Base-by-base conservation (phyloP, 495 filamentous ascomycete species). In the Podospora appendiculata region DNA sequence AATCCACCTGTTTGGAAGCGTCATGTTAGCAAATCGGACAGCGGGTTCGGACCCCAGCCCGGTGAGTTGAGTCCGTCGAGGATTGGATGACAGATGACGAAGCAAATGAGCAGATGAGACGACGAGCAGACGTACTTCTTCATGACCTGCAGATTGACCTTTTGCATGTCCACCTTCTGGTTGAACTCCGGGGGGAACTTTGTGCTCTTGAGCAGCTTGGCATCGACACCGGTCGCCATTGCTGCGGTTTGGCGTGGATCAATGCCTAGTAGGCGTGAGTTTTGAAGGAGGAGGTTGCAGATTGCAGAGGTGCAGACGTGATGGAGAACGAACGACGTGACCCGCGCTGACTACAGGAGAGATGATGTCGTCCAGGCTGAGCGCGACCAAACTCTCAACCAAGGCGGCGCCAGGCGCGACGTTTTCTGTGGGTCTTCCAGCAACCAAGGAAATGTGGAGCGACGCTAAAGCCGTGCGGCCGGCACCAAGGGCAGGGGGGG, bases 91-190 rank as follows among this genome's bases (percentile, higher is more conserved):
- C 25, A 5, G 5, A 25, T 25, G 25, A 25, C 25, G 25, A 25
- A 25, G 25, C 25, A 25, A 25, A 25, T 25, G 25, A 5, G 25
- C 25, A 25, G 5, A 25, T 5, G 5, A 25, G 25, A 25, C 25
- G 25, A 25, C 25, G 5, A 11, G 11, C 34, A 48, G 42, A 66
- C 80, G 58, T 64, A 95, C 89, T 90, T 94, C 78, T 96, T 96
- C 83, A 97, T 92, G 51, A 97, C 89, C 68, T 94, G 90, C 18
- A 95, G 75, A 60, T 96, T 96, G 64, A 97, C 89, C 73, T 97
- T 99, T 52, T 81, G 80, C 85, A 93, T 94, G 72, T 99, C 91
- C 40, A 99, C 94, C 77, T 95, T 96, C 66, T 86, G 81, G 62
- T 78, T 92, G 69, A 96, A 97, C 67, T 97, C 93, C 8, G 84